These are phyloP conservation scores for Exophiala mesophila DNA, from an alignment of 2,329 filamentous ascomycete species.

Conservation along the genomic window DNA sequence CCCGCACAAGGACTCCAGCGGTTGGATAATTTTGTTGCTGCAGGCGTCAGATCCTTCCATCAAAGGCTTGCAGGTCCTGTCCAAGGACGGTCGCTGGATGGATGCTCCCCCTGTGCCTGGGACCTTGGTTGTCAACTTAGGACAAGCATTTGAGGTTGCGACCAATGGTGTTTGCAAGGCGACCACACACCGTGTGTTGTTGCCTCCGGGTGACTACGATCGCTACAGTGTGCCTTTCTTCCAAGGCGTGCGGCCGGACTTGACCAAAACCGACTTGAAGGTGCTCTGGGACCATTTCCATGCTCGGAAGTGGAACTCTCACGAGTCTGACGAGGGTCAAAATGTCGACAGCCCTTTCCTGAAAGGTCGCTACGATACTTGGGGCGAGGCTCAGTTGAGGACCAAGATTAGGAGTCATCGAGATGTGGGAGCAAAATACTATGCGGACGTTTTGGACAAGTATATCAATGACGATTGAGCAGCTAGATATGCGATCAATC, in stretches of 20 bases:
- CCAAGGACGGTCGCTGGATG: constrained; percentile 43
- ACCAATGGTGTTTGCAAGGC: constrained; percentile 42
- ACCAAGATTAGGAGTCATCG: constrained; percentile 52
- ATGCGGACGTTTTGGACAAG: constrained; percentile 44
- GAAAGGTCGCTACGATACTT: constrained; percentile 48
- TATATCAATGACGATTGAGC: constrained; percentile 43
- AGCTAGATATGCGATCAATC: too few species aligned
- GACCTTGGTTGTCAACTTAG: constrained; percentile 46
- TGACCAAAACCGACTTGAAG: constrained; percentile 42
- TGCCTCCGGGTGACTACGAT: constrained; percentile 36
- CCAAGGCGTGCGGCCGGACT: constrained; percentile 46
- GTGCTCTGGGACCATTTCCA: constrained; percentile 39
- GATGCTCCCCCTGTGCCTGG: constrained; percentile 40
- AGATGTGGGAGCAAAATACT: constrained; percentile 46
- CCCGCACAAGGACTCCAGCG: constrained; percentile 49
- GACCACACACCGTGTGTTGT: constrained; percentile 40
- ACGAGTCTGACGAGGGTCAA: constrained; percentile 35
- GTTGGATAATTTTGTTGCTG: constrained; percentile 55
- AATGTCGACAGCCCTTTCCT: constrained; percentile 49
- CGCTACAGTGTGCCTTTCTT: constrained; percentile 43
- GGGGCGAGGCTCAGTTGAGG: constrained; percentile 52
- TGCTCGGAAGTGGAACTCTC: constrained; percentile 10
- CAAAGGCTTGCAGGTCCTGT: constrained; percentile 45
- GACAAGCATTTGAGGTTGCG: constrained; percentile 40
- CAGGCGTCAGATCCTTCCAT: constrained; percentile 52